Base-by-base conservation (phyloP, 2,329 filamentous ascomycete genomes). In the Colletotrichum sp. region DNA sequence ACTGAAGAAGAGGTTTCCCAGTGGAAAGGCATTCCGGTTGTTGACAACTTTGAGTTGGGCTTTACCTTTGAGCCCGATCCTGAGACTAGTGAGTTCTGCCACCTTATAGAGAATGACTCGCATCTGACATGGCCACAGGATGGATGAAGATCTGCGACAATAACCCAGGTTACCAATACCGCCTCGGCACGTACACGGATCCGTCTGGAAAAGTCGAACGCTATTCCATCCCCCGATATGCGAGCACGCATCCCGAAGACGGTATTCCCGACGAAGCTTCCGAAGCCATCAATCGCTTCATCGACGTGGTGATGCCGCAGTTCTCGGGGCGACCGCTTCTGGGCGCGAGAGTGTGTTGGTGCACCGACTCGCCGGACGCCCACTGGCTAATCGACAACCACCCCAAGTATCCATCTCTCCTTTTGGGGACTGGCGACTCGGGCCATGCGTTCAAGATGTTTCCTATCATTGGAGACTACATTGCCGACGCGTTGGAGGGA, bases 311-410 rank as follows among this genome's bases (percentile, higher is more conserved):
- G 8, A 80, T 80, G 70, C 79, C 79, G 1, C 78, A 80, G 21
- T 81, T 81, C 61, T 76, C 78, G 0, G 78, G 76, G n/a, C 76
- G 78, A 2, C 79, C 79, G 6, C 77, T 80, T 9, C 62, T 81
- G 1, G 76, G 78, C 12, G 74, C 78, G 7, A 69, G 74, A 16
- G 77, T 81, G 18, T 83, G 82, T 67, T 83, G 82, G 82, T 83
- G 83, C 56, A 82, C 81, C 0, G 82, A 83, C 32, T 81, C 82
- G 0, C 82, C 80, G 8, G 81, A 83, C 59, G 82, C 83, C 65
- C 82, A 83, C 70, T 83, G 80, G 32, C 78, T 83, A 2, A 79
- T 83, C 13, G 82, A 83, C 55, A 71, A 70, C 18, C 77, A 80
- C 9, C 78, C 77, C 10, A 75, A 74, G 63, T 32, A 79, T 28